A percentile compares a stretch with the other conserved stretches of the same genome.
Evolutionary conservation across 1,284 basidiomycete genomes (phyloP).

Genomic region (Porogramme epimiltina): DNA sequence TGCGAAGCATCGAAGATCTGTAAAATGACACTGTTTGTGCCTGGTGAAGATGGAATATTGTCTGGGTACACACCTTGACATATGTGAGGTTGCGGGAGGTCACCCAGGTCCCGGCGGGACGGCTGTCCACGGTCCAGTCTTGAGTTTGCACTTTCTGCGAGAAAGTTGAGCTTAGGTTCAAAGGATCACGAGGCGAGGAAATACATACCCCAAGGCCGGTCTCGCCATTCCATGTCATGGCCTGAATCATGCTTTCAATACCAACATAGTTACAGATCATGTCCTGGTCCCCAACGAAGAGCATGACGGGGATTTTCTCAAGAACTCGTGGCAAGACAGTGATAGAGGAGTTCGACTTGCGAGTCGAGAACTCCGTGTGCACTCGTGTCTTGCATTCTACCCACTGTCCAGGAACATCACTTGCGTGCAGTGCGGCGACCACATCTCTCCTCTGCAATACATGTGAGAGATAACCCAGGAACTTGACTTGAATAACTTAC

Average conservation of each 20-base stretch:
- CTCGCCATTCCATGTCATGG: conserved; percentile 83
- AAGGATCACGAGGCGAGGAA: conserved; percentile 3
- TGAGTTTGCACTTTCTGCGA: conserved; percentile 70
- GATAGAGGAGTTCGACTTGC: conserved; percentile 70
- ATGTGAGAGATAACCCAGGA: conserved; percentile 3
- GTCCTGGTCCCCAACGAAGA: conserved; percentile 96
- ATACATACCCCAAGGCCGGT: conserved; percentile 81
- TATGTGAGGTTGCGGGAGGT: conserved; percentile 91
- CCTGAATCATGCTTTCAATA: conserved; percentile 82
- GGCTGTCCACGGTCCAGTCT: conserved; percentile 81
- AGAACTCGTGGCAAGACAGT: conserved; percentile 81
- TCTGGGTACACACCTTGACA: conserved; percentile 64
- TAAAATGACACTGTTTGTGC: too few relatives aligned
- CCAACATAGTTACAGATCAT: conserved; percentile 96
- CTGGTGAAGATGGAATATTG: not conserved
- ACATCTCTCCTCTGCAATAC: conserved; percentile 74
- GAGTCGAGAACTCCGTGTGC: conserved; percentile 61
- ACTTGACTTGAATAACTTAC: conserved; percentile 47
- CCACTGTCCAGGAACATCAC: conserved; percentile 82
- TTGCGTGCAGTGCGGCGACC: conserved; percentile 81
- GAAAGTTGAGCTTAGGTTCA: conserved; percentile 2
- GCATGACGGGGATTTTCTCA: conserved; percentile 79
- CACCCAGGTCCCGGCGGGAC: conserved; percentile 89
- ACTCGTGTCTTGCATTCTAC: conserved; percentile 83
- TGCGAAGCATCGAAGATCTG: conserved; percentile 87